Evolutionary conservation across 805 yeast species (phyloP), one percentile per base, ranked within the genome.

Genomic region (Candida wancherniae): DNA sequence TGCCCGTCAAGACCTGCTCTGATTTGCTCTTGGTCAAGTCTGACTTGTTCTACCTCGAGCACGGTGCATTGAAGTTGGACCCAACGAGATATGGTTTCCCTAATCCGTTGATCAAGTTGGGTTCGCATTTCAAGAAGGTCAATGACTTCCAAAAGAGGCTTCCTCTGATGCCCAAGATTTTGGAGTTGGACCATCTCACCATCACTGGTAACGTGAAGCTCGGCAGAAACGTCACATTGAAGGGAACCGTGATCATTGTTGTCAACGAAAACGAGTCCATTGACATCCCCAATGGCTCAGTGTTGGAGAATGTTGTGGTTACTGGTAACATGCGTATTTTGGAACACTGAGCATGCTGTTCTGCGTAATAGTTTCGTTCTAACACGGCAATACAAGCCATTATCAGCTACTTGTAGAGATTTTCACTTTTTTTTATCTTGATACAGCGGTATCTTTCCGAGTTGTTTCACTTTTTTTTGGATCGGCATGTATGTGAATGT

Each of bases 1-100:
- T 92, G 67, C 98, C 98, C 10, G 98, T 92, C 50, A 92, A 92
- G 72, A 92, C 98, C 12, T 86, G 92, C 61, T 87, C 97, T 5
- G 98, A 92, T 61, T 68, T 92, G 62, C 68, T 92, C 50, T 73
- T 92, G 53, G 98, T 92, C 44, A 92, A 92, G 66, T 87, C 97
- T 7, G 97, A 92, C 59, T 73, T 92, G 54, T 92, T 90, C 71
- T 75, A 71, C 55, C 71, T 92, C 58, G 84, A 82, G 57, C 97
- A 87, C 55, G 97, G 98, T 56, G 81, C 95, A 9, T 74, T 92
- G 50, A 79, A 72, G 47, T 66, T 90, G 57, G 90, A 86, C 54
- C 80, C 88, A 31, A 67, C 79, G 33, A 79, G 98, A 65, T 90
- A 81, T 49, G 90, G 90, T 24, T 94, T 86, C 51, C 77, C 94